Percentiles rank a stretch among this genome's conserved stretches.
Conservation (phyloP, 2,329 filamentous ascomycete genomes). For the Calonectria hawksworthii region DNA sequence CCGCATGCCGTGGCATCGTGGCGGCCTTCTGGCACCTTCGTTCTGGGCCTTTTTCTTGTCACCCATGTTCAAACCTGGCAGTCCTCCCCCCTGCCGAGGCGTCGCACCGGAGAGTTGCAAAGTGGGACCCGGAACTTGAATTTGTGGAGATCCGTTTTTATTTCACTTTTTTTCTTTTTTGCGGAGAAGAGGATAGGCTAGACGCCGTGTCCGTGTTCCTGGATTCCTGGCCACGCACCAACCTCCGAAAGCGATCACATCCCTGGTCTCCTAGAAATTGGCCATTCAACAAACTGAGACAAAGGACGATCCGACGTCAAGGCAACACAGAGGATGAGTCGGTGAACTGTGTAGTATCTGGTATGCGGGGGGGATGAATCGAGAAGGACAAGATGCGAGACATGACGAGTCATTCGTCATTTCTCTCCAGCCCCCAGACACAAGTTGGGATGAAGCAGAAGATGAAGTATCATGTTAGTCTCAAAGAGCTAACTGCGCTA, state of each 20-base stretch:
- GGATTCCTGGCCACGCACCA: conserved; percentile 26
- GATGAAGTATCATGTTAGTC: background rate
- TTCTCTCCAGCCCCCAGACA: background rate
- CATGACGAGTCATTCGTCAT: conserved; percentile 26
- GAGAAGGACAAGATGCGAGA: background rate
- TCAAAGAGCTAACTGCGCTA: background rate
- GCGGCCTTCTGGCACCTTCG: conserved; percentile 16
- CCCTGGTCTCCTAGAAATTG: conserved; percentile 1
- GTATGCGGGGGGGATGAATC: background rate
- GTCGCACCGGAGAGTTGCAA: conserved; percentile 20
- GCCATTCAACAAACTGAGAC: background rate
- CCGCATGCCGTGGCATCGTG: conserved; percentile 9
- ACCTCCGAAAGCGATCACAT: background rate
- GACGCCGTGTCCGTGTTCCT: conserved; percentile 35
- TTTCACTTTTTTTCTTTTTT: conserved; percentile 6
- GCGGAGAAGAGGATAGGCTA: conserved; percentile 35
- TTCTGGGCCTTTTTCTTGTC: conserved; percentile 1
- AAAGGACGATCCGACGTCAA: background rate
- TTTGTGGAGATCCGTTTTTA: conserved; percentile 30
- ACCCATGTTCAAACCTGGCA: conserved; percentile 18
- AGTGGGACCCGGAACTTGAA: conserved; percentile 34
- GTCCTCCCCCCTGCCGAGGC: conserved; percentile 22
- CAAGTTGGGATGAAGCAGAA: background rate
- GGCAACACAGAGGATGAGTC: background rate
- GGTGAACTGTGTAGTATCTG: background rate